phyloP scores from a whole-genome alignment of 1,284 basidiomycete genomes.

The Trichosporon coremiiforme region DNA sequence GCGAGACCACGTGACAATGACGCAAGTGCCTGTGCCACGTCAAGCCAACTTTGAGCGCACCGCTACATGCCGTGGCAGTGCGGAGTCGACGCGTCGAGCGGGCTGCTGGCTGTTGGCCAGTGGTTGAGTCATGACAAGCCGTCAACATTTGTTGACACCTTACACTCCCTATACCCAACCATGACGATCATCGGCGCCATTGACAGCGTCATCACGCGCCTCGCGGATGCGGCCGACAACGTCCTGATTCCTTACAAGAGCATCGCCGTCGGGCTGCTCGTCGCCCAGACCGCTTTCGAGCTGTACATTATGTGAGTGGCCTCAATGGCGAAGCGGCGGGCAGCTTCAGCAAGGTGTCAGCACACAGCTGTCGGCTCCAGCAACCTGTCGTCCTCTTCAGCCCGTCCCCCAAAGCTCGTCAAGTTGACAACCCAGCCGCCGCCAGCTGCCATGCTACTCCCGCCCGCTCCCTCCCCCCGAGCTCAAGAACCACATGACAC shows the following conservation, averaged over 20 bases:
- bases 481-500: constrained; percentile 71
- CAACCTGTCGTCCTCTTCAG: background rate
- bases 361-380: too few species aligned
- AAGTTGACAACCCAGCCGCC: constrained; percentile 43
- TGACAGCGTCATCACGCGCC: constrained; percentile 35
- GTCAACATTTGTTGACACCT: background rate
- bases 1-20: constrained; percentile 12
- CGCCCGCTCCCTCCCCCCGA: constrained; percentile 74
- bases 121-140: too few species aligned
- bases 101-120: too few species aligned
- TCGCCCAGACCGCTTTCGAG: constrained; percentile 46
- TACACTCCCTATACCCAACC: background rate
- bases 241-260: constrained; percentile 42
- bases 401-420: too few species aligned
- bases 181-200: constrained; percentile 36
- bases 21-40: constrained; percentile 12
- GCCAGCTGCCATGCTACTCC: constrained; percentile 82
- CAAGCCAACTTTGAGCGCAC: background rate
- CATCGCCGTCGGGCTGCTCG: constrained; percentile 38
- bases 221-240: constrained; percentile 44
- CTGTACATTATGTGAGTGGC: constrained; percentile 43
- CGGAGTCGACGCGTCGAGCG: background rate
- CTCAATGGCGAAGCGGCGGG: too few species aligned
- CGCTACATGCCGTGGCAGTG: background rate
- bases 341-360: too few species aligned